These are phyloP conservation scores for Linderina pennispora DNA, from an alignment of 192 early-diverging fungal genomes.

Conservation along the genomic window DNA sequence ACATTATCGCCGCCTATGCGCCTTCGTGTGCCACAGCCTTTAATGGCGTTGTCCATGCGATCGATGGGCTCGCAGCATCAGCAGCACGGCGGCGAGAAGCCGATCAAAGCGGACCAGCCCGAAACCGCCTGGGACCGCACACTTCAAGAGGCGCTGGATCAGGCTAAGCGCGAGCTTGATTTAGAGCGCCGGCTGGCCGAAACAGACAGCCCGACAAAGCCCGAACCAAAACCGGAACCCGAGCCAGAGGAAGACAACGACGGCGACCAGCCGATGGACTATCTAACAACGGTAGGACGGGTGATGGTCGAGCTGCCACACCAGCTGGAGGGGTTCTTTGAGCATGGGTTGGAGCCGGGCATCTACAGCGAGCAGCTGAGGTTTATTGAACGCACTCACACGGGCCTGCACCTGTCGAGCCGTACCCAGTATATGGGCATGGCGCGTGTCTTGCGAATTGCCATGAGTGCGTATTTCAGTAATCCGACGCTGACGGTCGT, in stretches of 20 bases:
- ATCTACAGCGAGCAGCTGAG: constrained; percentile 16
- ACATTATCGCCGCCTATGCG: too few species aligned
- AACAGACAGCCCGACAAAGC: not conserved
- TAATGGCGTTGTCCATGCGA: too few species aligned
- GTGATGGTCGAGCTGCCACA: constrained; percentile 38
- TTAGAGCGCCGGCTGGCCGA: too few species aligned
- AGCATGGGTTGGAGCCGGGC: constrained; percentile 5
- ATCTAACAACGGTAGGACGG: constrained; percentile 21
- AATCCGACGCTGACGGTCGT: constrained; percentile 15
- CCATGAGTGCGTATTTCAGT: constrained; percentile 27
- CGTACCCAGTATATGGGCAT: constrained; percentile 25
- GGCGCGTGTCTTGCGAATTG: constrained; percentile 21
- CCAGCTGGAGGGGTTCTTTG: constrained; percentile 36
- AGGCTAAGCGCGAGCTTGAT: constrained; percentile 25
- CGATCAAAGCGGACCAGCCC: not conserved
- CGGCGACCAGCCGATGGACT: constrained; percentile 4
- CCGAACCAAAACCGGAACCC: not conserved
- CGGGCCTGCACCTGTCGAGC: constrained; percentile 21
- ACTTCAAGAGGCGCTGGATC: constrained; percentile 32
- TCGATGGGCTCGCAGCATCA: not conserved
- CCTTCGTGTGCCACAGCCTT: too few species aligned
- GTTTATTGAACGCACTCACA: constrained; percentile 29
- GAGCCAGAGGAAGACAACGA: not conserved
- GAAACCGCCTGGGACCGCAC: constrained; percentile 32
- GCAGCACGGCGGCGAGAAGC: not conserved